phyloP scores from a whole-genome alignment of 805 yeast species.

The Yamadazyma tumulicola region DNA sequence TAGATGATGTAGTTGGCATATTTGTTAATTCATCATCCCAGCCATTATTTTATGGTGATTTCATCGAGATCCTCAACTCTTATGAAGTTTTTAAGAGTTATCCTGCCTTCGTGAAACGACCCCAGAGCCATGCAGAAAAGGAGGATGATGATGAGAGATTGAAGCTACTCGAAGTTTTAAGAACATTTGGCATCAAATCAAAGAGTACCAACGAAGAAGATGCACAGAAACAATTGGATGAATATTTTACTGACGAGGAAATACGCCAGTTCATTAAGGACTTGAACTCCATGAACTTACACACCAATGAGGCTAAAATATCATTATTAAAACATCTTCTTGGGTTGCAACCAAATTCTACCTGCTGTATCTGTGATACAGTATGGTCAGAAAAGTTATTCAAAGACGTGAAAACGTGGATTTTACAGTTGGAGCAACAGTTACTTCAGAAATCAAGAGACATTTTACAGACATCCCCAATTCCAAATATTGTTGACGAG shows the following conservation, averaged over 20 bases:
- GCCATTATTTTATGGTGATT: slow-evolving; percentile 3
- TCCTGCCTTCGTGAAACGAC: not conserved
- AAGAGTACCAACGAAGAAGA: not conserved
- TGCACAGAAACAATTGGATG: not conserved
- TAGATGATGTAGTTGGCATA: slow-evolving; percentile 4
- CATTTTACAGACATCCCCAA: not conserved
- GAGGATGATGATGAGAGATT: slow-evolving; percentile 17
- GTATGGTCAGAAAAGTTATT: slow-evolving; percentile 37
- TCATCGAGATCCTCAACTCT: slow-evolving; percentile 6
- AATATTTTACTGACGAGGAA: not conserved
- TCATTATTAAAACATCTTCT: slow-evolving; percentile 23
- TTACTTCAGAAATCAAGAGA: slow-evolving; percentile 7
- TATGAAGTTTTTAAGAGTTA: slow-evolving; percentile 4
- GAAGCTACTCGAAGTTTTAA: slow-evolving; percentile 34
- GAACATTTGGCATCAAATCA: slow-evolving; percentile 11
- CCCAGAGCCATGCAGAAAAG: not conserved
- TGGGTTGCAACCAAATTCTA: slow-evolving; percentile 11
- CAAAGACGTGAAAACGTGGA: slow-evolving; percentile 33
- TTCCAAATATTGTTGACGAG: slow-evolving; percentile 1
- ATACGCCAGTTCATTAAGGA: slow-evolving; percentile 1
- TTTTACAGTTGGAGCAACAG: slow-evolving; percentile 25
- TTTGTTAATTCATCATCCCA: slow-evolving; percentile 1
- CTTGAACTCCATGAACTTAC: slow-evolving; percentile 4
- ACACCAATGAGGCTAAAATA: slow-evolving; percentile 19
- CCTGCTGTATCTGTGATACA: slow-evolving; percentile 33